These are phyloP conservation scores for Halenospora varia DNA, from an alignment of 495 filamentous ascomycete genomes.

Conservation along the genomic window DNA sequence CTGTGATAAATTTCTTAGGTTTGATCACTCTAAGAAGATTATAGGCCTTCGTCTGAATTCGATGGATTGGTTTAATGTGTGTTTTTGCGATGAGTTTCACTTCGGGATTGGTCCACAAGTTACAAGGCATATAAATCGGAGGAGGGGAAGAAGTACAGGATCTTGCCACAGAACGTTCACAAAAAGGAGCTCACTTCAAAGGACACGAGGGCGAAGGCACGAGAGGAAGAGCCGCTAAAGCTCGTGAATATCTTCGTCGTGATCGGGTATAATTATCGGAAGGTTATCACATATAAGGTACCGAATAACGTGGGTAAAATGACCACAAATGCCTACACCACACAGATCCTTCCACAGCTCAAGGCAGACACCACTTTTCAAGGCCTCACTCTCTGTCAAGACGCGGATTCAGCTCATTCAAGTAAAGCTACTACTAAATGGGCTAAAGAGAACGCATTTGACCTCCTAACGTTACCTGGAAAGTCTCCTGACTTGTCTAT, in stretches of 20 bases:
- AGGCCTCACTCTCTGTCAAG: constrained; percentile 3
- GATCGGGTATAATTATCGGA: not conserved
- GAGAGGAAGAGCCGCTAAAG: constrained; percentile 1
- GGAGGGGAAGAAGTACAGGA: not conserved
- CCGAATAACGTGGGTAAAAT: constrained; percentile 5
- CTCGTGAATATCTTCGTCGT: constrained; percentile 2
- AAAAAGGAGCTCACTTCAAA: constrained; percentile 9
- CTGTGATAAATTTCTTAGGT: not conserved
- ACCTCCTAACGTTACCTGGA: not conserved
- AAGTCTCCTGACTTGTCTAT: constrained; percentile 2
- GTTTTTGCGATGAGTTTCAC: constrained; percentile 13
- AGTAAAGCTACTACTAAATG: constrained; percentile 1
- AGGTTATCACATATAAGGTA: constrained; percentile 1
- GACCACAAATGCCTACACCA: not conserved
- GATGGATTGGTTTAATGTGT: constrained; percentile 1
- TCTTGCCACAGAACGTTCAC: not conserved
- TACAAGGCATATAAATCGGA: constrained; percentile 6
- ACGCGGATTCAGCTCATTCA: not conserved
- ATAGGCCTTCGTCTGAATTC: constrained; percentile 2
- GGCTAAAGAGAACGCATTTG: not conserved
- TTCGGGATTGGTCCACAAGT: constrained; percentile 7
- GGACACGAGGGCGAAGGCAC: not conserved
- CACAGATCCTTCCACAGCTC: not conserved
- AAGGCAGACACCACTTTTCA: not conserved
- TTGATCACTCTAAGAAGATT: not conserved